Evolutionary conservation across 345 rosid species (phyloP), one percentile per base, ranked within the genome.

Genomic region (Theobroma cacao): DNA sequence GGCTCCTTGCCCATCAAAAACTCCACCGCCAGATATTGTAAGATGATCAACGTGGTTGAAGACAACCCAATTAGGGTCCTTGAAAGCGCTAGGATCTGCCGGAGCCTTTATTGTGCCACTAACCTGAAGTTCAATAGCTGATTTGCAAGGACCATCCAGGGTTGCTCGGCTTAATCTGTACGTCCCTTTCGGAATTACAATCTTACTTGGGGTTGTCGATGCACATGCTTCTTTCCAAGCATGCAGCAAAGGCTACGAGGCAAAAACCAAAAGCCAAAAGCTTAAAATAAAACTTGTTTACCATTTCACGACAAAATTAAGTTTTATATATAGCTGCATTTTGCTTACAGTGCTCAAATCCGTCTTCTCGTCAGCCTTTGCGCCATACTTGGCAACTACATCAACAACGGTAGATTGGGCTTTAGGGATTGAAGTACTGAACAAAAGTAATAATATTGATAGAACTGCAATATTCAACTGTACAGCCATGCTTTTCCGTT

Each of bases 1-100:
- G 5, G 75, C 5, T 63, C 93, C 93, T 80, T 81, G 86, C 10
- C 91, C 91, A 14, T 90, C 90, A 69, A 88, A 80, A 3, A 81
- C 68, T 36, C 89, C 89, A 22, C 80, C 76, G 0, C 91, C 91
- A 0, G 45, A 59, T 12, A 87, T 30, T 22, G 79, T 73, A 26
- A 88, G 77, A 26, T 73, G 78, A 2, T 80, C 77, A 0, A 90
- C 1, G 8, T 78, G 40, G 5, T 33, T 30, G 75, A 90, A 76
- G 11, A 28, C 14, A 48, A 89, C 20, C 90, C 91, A 91, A 28
- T 80, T 62, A 0, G 18, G 38, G 7, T 69, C 77, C 41, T 84
- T 69, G 52, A 69, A 24, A 22, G n/a, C 5, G 31, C 40, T 61
- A 15, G 66, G 66, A 31, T 61, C 0, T 15, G 38, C 13, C 28